Percentiles rank a stretch among this genome's conserved stretches.
These are phyloP conservation scores for Sisymbrium altissimum DNA, from an alignment of 345 rosid species.

Conservation along the genomic window DNA sequence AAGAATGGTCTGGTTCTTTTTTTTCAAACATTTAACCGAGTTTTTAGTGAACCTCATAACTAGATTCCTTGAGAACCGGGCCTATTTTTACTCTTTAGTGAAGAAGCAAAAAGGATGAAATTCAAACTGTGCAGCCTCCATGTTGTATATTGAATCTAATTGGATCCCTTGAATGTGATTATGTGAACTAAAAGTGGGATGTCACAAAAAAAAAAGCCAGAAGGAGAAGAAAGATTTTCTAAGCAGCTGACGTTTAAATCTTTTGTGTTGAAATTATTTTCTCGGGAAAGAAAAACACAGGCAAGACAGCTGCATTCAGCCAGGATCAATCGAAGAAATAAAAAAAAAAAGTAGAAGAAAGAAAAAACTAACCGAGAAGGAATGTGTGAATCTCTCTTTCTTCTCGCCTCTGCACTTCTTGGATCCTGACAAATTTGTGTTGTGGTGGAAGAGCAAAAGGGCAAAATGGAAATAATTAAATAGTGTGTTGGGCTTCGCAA, in stretches of 20 bases:
- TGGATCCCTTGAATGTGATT: not conserved
- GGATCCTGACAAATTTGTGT: not conserved
- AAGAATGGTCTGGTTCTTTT: no score
- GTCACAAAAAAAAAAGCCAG: not conserved
- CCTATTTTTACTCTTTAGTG: not conserved
- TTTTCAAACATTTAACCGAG: not conserved
- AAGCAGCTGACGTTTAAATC: not conserved
- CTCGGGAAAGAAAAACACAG: not conserved
- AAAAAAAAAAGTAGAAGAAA: not conserved
- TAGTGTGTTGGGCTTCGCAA: slow-evolving; percentile 6
- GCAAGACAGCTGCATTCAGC: slow-evolving; percentile 6
- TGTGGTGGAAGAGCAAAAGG: not conserved
- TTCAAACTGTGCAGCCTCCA: not conserved
- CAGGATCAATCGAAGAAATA: not conserved
- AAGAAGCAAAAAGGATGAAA: not conserved
- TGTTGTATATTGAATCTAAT: not conserved
- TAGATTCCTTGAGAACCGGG: slow-evolving; percentile 21
- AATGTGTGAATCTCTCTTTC: not conserved
- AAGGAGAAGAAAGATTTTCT: not conserved
- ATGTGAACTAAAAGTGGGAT: not conserved
- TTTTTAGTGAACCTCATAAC: not conserved
- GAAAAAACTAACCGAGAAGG: not conserved
- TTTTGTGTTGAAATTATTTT: not conserved
- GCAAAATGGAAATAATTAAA: not conserved
- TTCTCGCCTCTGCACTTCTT: not conserved